These are phyloP conservation scores for Geosmithia putterillii DNA, from an alignment of 2,329 filamentous ascomycete genomes.

Conservation along the genomic window DNA sequence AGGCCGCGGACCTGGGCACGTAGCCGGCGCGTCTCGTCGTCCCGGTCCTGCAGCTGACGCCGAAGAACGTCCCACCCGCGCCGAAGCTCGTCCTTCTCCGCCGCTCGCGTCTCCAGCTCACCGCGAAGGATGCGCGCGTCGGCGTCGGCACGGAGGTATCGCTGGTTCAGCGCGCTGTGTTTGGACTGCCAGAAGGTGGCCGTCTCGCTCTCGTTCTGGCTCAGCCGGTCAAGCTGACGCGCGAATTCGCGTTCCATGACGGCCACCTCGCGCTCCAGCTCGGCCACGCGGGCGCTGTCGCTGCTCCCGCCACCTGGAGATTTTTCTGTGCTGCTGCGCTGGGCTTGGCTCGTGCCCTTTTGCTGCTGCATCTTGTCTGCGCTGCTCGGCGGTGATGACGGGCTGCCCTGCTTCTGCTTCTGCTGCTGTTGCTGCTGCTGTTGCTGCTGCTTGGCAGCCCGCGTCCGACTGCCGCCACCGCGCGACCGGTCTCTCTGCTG, in stretches of 20 bases:
- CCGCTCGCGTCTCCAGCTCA: conserved; percentile 34
- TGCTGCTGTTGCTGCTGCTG: conserved; percentile 10
- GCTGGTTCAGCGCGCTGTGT: conserved; percentile 38
- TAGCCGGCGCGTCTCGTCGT: conserved; percentile 43
- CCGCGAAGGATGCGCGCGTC: conserved; percentile 36
- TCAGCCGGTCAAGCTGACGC: conserved; percentile 38
- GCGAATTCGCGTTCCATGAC: conserved; percentile 41
- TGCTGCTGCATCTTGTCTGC: background rate
- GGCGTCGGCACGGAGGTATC: conserved; percentile 37
- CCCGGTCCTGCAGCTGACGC: conserved; percentile 31
- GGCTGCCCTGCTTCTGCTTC: conserved; percentile 9
- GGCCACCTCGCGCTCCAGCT: conserved; percentile 32
- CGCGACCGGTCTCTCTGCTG: background rate
- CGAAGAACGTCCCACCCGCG: conserved; percentile 34
- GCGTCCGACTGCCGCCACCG: background rate
- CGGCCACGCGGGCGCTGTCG: conserved; percentile 25
- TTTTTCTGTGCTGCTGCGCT: no score
- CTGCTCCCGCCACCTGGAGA: background rate
- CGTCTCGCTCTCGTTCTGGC: conserved; percentile 40
- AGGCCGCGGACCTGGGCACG: conserved; percentile 51
- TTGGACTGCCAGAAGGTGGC: conserved; percentile 46
- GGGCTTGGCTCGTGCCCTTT: no score
- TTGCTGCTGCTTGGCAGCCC: conserved; percentile 7
- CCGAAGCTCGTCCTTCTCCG: conserved; percentile 34
- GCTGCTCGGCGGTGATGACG: background rate